These are phyloP conservation scores for Ceratocystis cacaofunesta DNA, from an alignment of 2,329 filamentous ascomycete genomes.

Conservation along the genomic window DNA sequence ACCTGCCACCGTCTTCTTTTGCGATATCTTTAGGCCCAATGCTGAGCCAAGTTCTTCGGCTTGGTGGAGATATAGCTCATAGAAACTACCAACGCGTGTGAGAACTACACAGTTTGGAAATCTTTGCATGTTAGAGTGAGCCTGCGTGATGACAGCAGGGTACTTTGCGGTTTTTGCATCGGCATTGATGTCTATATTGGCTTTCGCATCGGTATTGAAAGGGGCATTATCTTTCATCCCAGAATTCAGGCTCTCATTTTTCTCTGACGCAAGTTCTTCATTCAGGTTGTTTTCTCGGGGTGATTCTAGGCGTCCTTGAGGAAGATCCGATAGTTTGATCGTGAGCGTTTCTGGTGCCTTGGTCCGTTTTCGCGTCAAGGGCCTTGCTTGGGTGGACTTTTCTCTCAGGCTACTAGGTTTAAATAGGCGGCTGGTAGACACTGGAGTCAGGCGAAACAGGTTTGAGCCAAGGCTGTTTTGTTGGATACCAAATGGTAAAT, in stretches of 20 bases:
- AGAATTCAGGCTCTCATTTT: background rate
- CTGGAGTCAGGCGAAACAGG: background rate
- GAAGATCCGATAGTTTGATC: slow-evolving; percentile 41
- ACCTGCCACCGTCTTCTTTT: slow-evolving; percentile 63
- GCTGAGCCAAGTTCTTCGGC: slow-evolving; percentile 77
- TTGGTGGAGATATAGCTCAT: slow-evolving; percentile 95
- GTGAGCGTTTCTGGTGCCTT: slow-evolving; percentile 26
- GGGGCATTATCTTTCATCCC: background rate
- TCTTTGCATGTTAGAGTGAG: slow-evolving; percentile 73
- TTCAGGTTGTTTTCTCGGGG: background rate
- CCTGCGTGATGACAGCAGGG: slow-evolving; percentile 79
- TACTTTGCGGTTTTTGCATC: slow-evolving; percentile 40
- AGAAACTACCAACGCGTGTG: slow-evolving; percentile 88
- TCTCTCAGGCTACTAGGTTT: background rate
- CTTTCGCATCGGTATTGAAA: background rate
- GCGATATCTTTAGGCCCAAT: slow-evolving; percentile 72
- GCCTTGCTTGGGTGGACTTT: background rate
- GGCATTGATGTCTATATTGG: background rate
- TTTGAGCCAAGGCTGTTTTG: background rate
- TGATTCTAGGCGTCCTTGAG: slow-evolving; percentile 35
- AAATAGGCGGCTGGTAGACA: background rate
- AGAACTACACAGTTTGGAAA: slow-evolving; percentile 83
- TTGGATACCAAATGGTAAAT: background rate
- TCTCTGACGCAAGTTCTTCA: background rate
- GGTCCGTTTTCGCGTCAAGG: background rate